Base-by-base conservation (phyloP, 768 basidiomycete genomes). In the Kwoniella pini region DNA sequence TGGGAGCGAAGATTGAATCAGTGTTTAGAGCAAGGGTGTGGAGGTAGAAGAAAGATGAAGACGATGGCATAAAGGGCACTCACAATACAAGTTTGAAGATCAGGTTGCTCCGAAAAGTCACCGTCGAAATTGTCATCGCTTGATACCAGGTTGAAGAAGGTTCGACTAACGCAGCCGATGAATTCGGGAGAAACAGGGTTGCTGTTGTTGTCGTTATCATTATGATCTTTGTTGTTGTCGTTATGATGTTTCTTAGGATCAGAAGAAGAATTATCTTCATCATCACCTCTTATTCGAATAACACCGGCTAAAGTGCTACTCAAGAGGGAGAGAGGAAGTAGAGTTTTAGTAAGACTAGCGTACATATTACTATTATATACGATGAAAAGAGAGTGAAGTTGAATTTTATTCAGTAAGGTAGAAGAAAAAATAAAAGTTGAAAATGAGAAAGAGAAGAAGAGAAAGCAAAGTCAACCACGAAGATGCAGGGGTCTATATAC, bases 111-210 rank as follows among this genome's bases (percentile, higher is more conserved):
- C 7, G 54, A 30, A 26, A 55, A 55, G 43, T 55, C 43, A 36
- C 43, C 54, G n/a, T 55, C 54, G 28, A 55, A 55, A 26, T 55
- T 55, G 17, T 45, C 42, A 36, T 55, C 54, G 22, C 28, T 28
- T 31, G 54, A 55, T 19, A 55, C 54, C 4, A 55, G 54, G 40
- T 55, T 44, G 54, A 55, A 55, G 54, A 55, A 55, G 40, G 30
- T 44, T 55, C 42, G 54, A 45, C 54, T 55, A 28, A 55, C 54
- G 19, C 54, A 55, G 33, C 54, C 54, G 54, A 55, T 55, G 54
- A 55, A 55, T 33, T 55, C 27, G 21, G 54, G 54, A 17, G 54
- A 55, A n/a, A 6, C 27, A 36, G 27, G 10, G 40, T 42, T 2
- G 26, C 45, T n/a, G 43, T 31, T 27, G 21, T 45, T 21, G 19